A percentile compares a stretch with the other conserved stretches of the same genome.
Conservation (phyloP, 768 basidiomycete genomes). For the Russula lepida region DNA sequence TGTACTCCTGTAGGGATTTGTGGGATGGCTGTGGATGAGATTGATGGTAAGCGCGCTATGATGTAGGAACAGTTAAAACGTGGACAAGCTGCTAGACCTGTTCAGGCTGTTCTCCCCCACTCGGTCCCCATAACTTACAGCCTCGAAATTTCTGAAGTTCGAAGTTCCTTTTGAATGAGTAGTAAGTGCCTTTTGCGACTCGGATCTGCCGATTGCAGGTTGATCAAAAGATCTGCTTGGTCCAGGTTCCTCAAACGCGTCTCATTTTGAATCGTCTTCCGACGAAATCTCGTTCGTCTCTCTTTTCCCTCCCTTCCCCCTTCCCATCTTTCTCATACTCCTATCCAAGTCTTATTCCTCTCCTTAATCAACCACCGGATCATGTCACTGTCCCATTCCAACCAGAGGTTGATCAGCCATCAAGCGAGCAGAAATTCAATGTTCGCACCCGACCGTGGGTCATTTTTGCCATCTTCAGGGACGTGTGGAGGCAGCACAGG, state of each 20-base stretch:
- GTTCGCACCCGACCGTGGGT: background rate
- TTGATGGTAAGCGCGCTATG: no score
- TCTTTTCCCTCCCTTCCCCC: background rate
- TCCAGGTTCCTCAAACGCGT: background rate
- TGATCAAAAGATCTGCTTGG: background rate
- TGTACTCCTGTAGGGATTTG: no score
- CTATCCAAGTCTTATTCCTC: background rate
- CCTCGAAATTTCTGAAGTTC: no score
- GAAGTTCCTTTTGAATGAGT: background rate
- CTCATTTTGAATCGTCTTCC: background rate
- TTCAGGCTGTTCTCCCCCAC: no score
- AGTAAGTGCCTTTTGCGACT: background rate
- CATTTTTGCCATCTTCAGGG: no score
- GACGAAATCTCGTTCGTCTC: conserved; percentile 3
- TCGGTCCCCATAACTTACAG: no score
- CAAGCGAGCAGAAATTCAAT: background rate
- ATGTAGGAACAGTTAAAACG: no score
- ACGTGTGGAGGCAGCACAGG: background rate
- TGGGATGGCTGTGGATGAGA: no score
- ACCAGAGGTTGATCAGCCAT: background rate
- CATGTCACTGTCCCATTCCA: no score
- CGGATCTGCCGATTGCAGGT: background rate
- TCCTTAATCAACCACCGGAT: background rate
- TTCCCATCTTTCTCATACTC: background rate
- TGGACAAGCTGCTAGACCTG: no score